Evolutionary conservation across 176 grass and related monocot species (phyloP).

Genomic region (Luzula sylvatica): DNA sequence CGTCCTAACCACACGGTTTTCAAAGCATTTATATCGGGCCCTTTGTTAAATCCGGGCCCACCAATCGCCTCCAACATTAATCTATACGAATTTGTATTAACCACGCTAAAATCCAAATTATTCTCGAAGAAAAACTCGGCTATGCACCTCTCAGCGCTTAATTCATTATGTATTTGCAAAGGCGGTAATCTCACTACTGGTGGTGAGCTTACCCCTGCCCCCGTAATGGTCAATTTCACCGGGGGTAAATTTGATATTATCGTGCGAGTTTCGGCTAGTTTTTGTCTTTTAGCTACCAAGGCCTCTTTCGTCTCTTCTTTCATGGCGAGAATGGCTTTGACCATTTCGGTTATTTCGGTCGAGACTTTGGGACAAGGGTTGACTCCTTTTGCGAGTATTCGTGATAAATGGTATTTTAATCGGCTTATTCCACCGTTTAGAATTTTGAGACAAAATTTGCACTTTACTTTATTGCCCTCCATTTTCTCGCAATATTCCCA

Average conservation of each 20-base stretch:
- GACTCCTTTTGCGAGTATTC: constrained; percentile 61
- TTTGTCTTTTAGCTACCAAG: constrained; percentile 40
- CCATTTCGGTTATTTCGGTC: constrained; percentile 44
- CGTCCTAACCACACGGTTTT: constrained; percentile 52
- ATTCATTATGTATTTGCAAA: background rate
- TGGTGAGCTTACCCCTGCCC: constrained; percentile 2
- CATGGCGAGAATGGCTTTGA: constrained; percentile 46
- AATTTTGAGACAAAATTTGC: constrained; percentile 63
- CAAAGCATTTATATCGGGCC: constrained; percentile 44
- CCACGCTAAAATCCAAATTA: constrained; percentile 60
- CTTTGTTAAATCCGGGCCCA: constrained; percentile 38
- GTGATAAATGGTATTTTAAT: constrained; percentile 75
- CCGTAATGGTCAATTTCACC: constrained; percentile 2
- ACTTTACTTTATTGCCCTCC: constrained; percentile 68
- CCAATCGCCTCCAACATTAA: constrained; percentile 56
- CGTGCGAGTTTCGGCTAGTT: constrained; percentile 22
- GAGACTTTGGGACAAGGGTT: constrained; percentile 55
- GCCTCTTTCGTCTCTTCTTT: constrained; percentile 66
- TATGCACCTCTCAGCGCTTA: constrained; percentile 52
- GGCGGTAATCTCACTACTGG: background rate
- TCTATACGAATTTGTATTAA: constrained; percentile 40
- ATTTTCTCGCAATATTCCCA: constrained; percentile 81
- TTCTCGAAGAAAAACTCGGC: constrained; percentile 84
- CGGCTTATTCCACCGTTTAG: constrained; percentile 75
- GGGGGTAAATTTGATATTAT: constrained; percentile 19